Conservation (phyloP, 2,329 filamentous ascomycete species). For the Alternaria sp. region DNA sequence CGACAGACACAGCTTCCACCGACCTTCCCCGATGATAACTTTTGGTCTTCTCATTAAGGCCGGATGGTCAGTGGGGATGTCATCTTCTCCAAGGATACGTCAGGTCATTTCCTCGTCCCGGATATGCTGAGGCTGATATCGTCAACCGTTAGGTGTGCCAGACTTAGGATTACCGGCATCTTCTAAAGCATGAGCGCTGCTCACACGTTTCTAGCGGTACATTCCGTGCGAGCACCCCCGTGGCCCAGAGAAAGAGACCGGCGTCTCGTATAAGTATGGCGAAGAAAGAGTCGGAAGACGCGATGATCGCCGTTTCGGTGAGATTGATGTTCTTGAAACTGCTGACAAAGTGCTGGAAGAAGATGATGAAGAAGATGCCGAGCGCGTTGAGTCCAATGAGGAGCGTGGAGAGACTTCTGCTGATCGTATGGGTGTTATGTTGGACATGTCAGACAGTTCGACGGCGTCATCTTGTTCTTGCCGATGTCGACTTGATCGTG, state of each 20-base stretch:
- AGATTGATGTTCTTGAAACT: conserved; percentile 8
- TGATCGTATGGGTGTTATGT: conserved; percentile 35
- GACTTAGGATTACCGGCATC: conserved; percentile 27
- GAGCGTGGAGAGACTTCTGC: conserved; percentile 52
- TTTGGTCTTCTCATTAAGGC: neutral
- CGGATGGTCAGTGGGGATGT: neutral
- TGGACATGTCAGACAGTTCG: conserved; percentile 24
- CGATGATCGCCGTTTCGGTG: conserved; percentile 32
- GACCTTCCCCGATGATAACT: rapidly evolving
- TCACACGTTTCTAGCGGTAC: conserved; percentile 21
- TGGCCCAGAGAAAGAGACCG: conserved; percentile 37
- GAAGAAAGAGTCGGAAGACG: conserved; percentile 42
- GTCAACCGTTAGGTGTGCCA: conserved; percentile 21
- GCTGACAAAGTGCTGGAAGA: conserved; percentile 12
- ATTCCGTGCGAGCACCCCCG: conserved; percentile 39
- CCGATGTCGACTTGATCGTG: neutral
- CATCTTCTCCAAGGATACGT: conserved; percentile 3
- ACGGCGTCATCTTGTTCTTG: too few relatives aligned
- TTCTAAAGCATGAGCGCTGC: conserved; percentile 17
- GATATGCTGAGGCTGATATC: neutral
- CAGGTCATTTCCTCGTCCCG: too few relatives aligned
- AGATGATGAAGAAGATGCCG: conserved; percentile 1
- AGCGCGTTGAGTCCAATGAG: conserved; percentile 50
- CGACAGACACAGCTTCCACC: rapidly evolving
- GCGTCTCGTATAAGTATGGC: conserved; percentile 40